Evolutionary conservation across 73 alveolate genomes (phyloP).

Genomic region (Paramecium tetraurelia): DNA sequence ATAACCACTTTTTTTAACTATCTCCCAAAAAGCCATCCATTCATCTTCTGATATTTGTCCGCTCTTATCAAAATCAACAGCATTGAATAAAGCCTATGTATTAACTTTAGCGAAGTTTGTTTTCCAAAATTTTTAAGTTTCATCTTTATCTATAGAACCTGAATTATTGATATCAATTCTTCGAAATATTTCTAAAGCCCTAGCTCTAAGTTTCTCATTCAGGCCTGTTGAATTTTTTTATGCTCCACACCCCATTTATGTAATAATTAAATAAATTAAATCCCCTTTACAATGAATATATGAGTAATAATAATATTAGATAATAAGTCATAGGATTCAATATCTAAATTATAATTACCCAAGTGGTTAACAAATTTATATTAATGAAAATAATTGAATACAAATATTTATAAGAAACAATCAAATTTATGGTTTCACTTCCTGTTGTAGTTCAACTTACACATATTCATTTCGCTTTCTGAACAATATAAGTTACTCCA

Average conservation of each 20-base stretch:
- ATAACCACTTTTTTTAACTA: slow-evolving; percentile 56
- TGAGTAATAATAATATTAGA: neutral
- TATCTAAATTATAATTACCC: neutral
- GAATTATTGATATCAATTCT: slow-evolving; percentile 59
- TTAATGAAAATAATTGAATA: neutral
- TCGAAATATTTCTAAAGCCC: slow-evolving; percentile 37
- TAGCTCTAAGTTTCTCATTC: slow-evolving; percentile 23
- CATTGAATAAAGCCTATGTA: slow-evolving; percentile 53
- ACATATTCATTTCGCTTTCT: neutral
- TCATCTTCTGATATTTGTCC: slow-evolving; percentile 63
- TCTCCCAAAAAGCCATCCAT: slow-evolving; percentile 68
- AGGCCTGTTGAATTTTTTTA: neutral
- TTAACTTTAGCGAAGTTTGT: slow-evolving; percentile 59
- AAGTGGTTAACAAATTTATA: neutral
- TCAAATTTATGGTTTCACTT: neutral
- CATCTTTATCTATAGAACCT: slow-evolving; percentile 51
- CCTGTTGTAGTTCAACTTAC: neutral
- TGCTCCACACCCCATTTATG: slow-evolving; percentile 18
- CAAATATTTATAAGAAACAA: neutral
- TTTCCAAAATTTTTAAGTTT: slow-evolving; percentile 58
- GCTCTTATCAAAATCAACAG: slow-evolving; percentile 62
- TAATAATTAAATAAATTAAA: neutral
- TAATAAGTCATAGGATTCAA: neutral
- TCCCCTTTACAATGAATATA: neutral
- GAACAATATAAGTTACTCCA: neutral